Percentiles rank a stretch among this genome's conserved stretches.
Evolutionary conservation across 2,329 filamentous ascomycete genomes (phyloP).

Genomic region (Talaromyces piceae): DNA sequence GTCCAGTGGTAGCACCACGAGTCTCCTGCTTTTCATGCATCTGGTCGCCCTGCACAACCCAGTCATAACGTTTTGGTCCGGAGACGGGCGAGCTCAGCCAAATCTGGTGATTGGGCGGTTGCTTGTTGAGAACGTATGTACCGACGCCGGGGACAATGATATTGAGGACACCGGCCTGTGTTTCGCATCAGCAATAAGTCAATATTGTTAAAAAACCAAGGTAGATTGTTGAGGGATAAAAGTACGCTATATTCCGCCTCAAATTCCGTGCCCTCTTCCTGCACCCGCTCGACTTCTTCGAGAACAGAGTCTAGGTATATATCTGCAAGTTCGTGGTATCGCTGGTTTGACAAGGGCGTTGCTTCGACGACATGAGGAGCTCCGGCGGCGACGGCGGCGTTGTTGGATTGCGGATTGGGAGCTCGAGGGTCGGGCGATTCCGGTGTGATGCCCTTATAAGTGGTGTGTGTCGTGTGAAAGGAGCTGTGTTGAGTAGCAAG

Average conservation of each 20-base stretch:
- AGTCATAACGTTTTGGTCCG: conserved; percentile 92
- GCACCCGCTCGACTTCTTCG: conserved; percentile 59
- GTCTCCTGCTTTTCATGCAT: conserved; percentile 75
- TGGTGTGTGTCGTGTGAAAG: conserved; percentile 30
- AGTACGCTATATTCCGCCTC: conserved; percentile 86
- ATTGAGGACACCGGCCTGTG: conserved; percentile 76
- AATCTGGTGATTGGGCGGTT: conserved; percentile 94
- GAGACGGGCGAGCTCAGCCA: conserved; percentile 90
- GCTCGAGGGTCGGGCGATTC: conserved; percentile 48
- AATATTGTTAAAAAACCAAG: background rate
- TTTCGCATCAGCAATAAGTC: background rate
- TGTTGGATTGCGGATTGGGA: conserved; percentile 31
- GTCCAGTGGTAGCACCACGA: conserved; percentile 43
- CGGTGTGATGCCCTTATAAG: conserved; percentile 51
- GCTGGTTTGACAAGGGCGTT: conserved; percentile 57
- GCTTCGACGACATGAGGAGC: conserved; percentile 43
- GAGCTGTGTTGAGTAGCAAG: conserved; percentile 10
- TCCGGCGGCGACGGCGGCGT: conserved; percentile 25
- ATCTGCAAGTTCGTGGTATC: conserved; percentile 75
- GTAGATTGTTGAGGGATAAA: conserved; percentile 24
- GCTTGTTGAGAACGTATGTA: conserved; percentile 95
- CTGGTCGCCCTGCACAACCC: conserved; percentile 63
- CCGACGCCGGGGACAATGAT: conserved; percentile 62
- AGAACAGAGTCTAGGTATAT: conserved; percentile 59
- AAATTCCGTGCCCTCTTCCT: conserved; percentile 64